Percentiles rank a stretch among this genome's conserved stretches.
These are phyloP conservation scores for Penicillium sp. DNA, from an alignment of 2,329 filamentous ascomycete genomes.

Conservation along the genomic window DNA sequence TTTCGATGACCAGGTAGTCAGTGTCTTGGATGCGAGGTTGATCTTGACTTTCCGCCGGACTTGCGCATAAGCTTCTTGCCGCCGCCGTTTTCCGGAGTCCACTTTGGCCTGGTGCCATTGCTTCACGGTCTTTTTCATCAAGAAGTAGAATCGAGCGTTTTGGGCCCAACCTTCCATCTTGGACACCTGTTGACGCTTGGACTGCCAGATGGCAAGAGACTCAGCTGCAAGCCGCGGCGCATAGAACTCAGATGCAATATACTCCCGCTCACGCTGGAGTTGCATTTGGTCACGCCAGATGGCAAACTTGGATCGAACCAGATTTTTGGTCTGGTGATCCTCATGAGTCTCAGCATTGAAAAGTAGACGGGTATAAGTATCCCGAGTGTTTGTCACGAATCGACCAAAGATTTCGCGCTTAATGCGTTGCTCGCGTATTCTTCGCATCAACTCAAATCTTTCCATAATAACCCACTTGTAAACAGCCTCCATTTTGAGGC, in stretches of 20 bases:
- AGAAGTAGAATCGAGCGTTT: conserved; percentile 56
- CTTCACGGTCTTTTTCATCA: conserved; percentile 50
- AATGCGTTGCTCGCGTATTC: conserved; percentile 40
- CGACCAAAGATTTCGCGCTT: conserved; percentile 39
- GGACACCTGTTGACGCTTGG: conserved; percentile 40
- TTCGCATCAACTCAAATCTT: conserved; percentile 40
- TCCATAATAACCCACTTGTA: conserved; percentile 60
- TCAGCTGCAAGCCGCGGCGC: conserved; percentile 42
- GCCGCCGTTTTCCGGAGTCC: conserved; percentile 50
- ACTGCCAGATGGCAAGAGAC: conserved; percentile 39
- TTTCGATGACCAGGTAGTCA: conserved; percentile 41
- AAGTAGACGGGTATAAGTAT: conserved; percentile 37
- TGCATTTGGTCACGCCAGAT: conserved; percentile 40
- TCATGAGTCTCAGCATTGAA: conserved; percentile 38
- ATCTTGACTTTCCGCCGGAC: conserved; percentile 54
- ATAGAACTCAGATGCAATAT: conserved; percentile 44
- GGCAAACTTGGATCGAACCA: conserved; percentile 35
- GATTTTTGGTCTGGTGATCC: conserved; percentile 31
- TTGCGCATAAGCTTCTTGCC: conserved; percentile 54
- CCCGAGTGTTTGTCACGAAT: conserved; percentile 40
- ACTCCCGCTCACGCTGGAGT: conserved; percentile 41
- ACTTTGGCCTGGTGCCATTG: conserved; percentile 51
- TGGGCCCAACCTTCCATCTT: conserved; percentile 52
- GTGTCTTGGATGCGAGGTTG: conserved; percentile 47
- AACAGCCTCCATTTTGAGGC: conserved; percentile 53